These are phyloP conservation scores for Aspergillus avenaceus DNA, from an alignment of 495 filamentous ascomycete genomes.

Conservation along the genomic window DNA sequence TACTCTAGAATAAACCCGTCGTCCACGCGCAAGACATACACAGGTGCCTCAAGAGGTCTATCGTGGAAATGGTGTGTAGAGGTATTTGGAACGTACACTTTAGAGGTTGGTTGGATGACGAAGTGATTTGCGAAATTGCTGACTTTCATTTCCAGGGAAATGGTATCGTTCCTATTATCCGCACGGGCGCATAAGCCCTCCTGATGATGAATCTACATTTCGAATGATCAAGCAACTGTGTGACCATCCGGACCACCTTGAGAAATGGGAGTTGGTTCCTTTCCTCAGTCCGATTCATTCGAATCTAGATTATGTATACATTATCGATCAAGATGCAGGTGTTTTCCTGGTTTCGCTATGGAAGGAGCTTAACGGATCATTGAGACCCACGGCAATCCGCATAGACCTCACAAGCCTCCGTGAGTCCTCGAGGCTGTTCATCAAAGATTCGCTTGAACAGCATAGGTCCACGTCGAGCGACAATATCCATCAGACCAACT, in stretches of 20 bases:
- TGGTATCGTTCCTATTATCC: slow-evolving; percentile 12
- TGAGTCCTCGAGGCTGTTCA: background rate
- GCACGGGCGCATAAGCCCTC: slow-evolving; percentile 6
- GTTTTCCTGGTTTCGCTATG: slow-evolving; percentile 9
- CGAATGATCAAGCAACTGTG: slow-evolving; percentile 5
- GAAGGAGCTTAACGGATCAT: background rate
- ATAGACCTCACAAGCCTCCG: background rate
- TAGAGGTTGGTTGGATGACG: background rate
- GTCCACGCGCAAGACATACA: too few relatives aligned
- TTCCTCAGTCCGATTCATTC: slow-evolving; percentile 11
- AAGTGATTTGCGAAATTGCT: background rate
- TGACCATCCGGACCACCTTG: background rate
- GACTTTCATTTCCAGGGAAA: slow-evolving; percentile 5
- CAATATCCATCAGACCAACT: background rate
- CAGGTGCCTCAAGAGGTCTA: too few relatives aligned
- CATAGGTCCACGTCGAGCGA: background rate
- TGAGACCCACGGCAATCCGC: background rate
- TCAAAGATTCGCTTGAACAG: background rate
- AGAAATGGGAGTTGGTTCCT: slow-evolving; percentile 2
- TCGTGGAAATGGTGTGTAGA: slow-evolving; percentile 7
- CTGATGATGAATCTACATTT: slow-evolving; percentile 6
- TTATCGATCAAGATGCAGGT: slow-evolving; percentile 11
- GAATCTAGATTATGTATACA: slow-evolving; percentile 14
- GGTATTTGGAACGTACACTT: slow-evolving; percentile 6
- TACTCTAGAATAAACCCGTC: too few relatives aligned